Evolutionary conservation across 768 basidiomycete species (phyloP).

Genomic region (Suillus bovinus): DNA sequence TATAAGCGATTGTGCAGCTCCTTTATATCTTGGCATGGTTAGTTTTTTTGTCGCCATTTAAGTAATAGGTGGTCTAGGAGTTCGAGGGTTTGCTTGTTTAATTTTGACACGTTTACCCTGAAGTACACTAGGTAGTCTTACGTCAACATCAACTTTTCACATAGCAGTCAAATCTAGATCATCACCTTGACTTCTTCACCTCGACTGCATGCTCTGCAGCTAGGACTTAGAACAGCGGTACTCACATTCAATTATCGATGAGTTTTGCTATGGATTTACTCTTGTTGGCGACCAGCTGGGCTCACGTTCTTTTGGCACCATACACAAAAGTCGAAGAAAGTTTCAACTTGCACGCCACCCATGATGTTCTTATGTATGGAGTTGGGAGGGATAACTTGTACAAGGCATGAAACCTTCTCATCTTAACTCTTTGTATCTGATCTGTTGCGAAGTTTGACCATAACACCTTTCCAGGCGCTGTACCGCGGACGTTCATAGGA

Average conservation of each 20-base stretch:
- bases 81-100: too few species aligned
- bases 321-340: conserved; percentile 98
- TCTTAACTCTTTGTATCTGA: background rate
- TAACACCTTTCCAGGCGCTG: conserved; percentile 80
- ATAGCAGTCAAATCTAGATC: too few species aligned
- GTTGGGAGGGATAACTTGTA: conserved; percentile 39
- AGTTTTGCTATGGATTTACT: conserved; percentile 47
- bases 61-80: background rate
- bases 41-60: background rate
- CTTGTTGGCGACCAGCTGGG: conserved; percentile 52
- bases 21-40: background rate
- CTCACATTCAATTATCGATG: background rate
- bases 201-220: background rate
- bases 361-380: conserved; percentile 86
- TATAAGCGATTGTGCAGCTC: background rate
- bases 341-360: conserved; percentile 90
- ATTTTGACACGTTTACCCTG: too few species aligned
- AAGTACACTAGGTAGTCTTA: too few species aligned
- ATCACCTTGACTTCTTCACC: background rate
- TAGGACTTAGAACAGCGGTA: background rate
- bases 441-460: conserved; percentile 77
- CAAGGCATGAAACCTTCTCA: conserved; percentile 24
- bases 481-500: conserved; percentile 87
- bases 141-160: too few species aligned
- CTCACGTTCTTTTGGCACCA: conserved; percentile 77